Evolutionary conservation across 2,329 filamentous ascomycete genomes (phyloP), one percentile per base, ranked within the genome.

Genomic region (Pseudofabraea citricarpa): DNA sequence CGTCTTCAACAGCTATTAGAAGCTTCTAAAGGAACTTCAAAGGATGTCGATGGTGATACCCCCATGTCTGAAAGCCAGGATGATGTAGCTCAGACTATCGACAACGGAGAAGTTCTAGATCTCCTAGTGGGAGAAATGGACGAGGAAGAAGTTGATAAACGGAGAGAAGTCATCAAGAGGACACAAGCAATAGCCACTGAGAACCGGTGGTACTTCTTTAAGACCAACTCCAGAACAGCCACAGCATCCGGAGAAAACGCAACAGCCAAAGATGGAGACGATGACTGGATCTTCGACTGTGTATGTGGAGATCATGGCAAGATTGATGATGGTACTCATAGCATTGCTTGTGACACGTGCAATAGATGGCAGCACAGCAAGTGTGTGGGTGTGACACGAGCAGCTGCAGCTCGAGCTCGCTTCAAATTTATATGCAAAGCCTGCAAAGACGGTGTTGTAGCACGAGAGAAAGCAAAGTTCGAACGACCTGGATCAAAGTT

Each of bases 321-420:
- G 54, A 85, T 95, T 44, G 90, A 96, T 56, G 90, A 95, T 59
- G 90, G 90, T 27, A 82, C 86, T 5, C 89, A 94, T 60, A 94
- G 88, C 60, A 80, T 96, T 47, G 85, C 89, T n/a, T 96, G 90
- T 65, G 90, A 96, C 61, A 81, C 73, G 51, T 96, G 90, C 70
- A 91, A 83, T 60, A 82, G 93, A 37, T 96, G 90, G 90, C 90
- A 95, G 61, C 90, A 96, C 60, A 93, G 88, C 70, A 85, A 84
- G 55, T 96, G 90, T 58, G 75, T 94, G 47, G 83, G 81, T 31
- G 85, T 95, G 50, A 74, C 77, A 40, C 44, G 21, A 24, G 27
- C 16, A 12, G 18, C 19, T 37, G 35, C 35, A 22, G 35, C 19
- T 22, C 19, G n/a, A 6, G 19, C 21, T 7, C 15, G 16, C 13